phyloP scores from a whole-genome alignment of 164 flowering plant species.

The Vitis vinifera region DNA sequence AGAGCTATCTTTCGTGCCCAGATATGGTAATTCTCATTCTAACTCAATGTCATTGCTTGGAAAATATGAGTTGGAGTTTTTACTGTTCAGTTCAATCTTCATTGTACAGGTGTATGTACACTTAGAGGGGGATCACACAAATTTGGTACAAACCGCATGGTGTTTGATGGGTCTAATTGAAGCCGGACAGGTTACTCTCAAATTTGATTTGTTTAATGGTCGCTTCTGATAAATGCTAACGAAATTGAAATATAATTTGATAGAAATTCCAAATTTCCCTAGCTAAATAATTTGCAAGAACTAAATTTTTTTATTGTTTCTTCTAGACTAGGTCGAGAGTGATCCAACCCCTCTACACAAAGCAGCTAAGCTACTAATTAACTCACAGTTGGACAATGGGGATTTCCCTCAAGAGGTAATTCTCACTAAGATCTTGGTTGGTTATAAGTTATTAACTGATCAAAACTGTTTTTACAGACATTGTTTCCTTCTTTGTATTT shows the following conservation, averaged over 20 bases:
- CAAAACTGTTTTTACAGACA: too few species aligned
- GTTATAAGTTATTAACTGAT: too few species aligned
- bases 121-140: conserved; percentile 38
- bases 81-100: too few species aligned
- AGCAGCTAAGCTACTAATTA: conserved; percentile 37
- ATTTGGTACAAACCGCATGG: conserved; percentile 60
- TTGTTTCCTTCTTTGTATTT: too few species aligned
- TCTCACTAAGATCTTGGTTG: too few species aligned
- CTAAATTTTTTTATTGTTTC: not conserved
- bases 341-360: conserved; percentile 39
- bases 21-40: conserved; percentile 26
- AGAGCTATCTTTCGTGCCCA: conserved; percentile 52
- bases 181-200: conserved; percentile 46
- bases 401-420: conserved; percentile 47
- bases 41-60: too few species aligned
- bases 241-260: too few species aligned
- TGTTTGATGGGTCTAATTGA: conserved; percentile 57
- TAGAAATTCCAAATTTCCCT: too few species aligned
- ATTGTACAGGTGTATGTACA: conserved; percentile 43
- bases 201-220: not conserved
- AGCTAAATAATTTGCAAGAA: too few species aligned
- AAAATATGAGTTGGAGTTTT: too few species aligned
- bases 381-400: conserved; percentile 38
- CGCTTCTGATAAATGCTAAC: too few species aligned
- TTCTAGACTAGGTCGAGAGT: conserved; percentile 20